Evolutionary conservation across 192 early-diverging fungal species (phyloP), one percentile per base, ranked within the genome.

Genomic region (Dispira simplex): DNA sequence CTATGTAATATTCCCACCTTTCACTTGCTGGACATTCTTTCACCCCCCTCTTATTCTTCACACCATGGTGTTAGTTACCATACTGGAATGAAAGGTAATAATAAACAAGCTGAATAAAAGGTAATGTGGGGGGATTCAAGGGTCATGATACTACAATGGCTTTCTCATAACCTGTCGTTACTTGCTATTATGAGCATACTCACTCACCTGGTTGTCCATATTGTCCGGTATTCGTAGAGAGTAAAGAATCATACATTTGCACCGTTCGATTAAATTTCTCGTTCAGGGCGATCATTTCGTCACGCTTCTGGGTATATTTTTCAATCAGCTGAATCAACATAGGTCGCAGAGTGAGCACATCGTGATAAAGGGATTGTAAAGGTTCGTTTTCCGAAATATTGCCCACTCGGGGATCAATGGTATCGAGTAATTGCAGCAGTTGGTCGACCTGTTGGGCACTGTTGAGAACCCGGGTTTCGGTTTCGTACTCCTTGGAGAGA

Each of bases 371-470:
- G 46, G 82, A 76, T 72, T 93, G 90, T 18, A 99, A 72, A 20
- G 82, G 70, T 44, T 92, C 88, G 69, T 97, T 97, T 57, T 94
- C 95, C 26, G 87, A 84, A 27, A 93, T 81, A 62, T 88, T 87
- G 63, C 93, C 91, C 21, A 80, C 79, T 49, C 78, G 65, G 27
- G 93, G 91, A 66, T 95, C 92, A 23, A 91, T 77, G 11, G 68
- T 79, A 3, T 81, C 73, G 13, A 99, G 77, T 70, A 89, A 75
- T 4, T 83, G 75, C 55, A 93, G 70, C 23, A 99, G 76, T 8
- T 80, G 73, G 32, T 93, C 87, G 63, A 97, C 82, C 32, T 89
- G 91, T 25, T 75, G 71, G 0, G 78, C 77, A 47, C 90, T 85
- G 14, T 74, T 79, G 53, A 91, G 73, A 3, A 92, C 88, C 46